Conservation (phyloP, 176 grass and related monocot genomes). For the Rhipidocladum racemiflorum region DNA sequence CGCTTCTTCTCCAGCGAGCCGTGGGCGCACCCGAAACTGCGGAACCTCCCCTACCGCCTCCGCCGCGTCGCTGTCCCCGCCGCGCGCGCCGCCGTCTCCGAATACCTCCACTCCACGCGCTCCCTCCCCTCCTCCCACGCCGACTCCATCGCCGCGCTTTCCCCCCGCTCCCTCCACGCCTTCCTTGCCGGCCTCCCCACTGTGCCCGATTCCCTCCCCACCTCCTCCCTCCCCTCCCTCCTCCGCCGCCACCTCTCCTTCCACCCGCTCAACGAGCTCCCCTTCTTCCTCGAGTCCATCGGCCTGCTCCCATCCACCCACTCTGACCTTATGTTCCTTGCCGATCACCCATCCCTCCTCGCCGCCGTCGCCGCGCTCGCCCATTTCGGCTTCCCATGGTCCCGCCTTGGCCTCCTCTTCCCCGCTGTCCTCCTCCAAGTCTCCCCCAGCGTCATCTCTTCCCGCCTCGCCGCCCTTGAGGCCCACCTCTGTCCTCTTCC, state of each 20-base stretch:
- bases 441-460: slow-evolving; percentile 36
- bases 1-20: slow-evolving; percentile 28
- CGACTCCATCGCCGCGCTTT: slow-evolving; percentile 57
- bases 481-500: slow-evolving; percentile 29
- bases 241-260: slow-evolving; percentile 62
- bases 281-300: slow-evolving; percentile 91
- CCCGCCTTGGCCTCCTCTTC: slow-evolving; percentile 52
- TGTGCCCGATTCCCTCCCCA: slow-evolving; percentile 32
- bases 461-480: slow-evolving; percentile 53
- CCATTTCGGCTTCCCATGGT: slow-evolving; percentile 73
- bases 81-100: slow-evolving; percentile 55
- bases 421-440: slow-evolving; percentile 41
- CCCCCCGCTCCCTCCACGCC: slow-evolving; percentile 56
- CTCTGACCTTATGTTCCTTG: slow-evolving; percentile 55
- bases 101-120: slow-evolving; percentile 76
- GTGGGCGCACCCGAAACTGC: slow-evolving; percentile 35
- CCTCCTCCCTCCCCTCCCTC: slow-evolving; percentile 33
- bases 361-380: slow-evolving; percentile 43
- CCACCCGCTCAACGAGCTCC: slow-evolving; percentile 76
- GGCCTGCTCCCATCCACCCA: slow-evolving; percentile 31
- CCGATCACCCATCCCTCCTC: slow-evolving; percentile 55
- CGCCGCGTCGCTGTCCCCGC: slow-evolving; percentile 50
- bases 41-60: slow-evolving; percentile 45
- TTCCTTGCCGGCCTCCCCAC: slow-evolving; percentile 46
- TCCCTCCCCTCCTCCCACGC: slow-evolving; percentile 61